Conservation (phyloP, 2,329 filamentous ascomycete genomes). For the Davidsoniella virescens region DNA sequence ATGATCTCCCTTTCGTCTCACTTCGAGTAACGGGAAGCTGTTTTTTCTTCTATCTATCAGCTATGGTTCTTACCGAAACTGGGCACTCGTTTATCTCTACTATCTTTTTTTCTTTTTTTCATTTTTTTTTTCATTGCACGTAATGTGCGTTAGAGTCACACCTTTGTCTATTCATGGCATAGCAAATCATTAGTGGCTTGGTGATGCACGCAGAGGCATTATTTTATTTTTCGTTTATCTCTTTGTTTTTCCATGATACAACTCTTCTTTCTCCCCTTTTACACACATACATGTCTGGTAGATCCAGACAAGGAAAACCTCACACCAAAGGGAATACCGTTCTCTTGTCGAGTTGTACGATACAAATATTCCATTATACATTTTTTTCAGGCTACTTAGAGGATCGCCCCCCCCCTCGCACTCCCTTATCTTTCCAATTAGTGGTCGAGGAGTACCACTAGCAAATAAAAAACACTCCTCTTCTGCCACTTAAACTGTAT, state of each 20-base stretch:
- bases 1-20: constrained; percentile 7
- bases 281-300: no score
- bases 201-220: neutral
- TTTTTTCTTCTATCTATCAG: neutral
- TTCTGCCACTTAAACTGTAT: neutral
- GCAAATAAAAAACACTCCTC: neutral
- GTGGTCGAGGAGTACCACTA: no score
- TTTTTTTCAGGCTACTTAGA: no score
- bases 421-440: no score
- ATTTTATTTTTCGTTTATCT: neutral
- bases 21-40: constrained; percentile 9
- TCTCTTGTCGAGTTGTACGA: no score
- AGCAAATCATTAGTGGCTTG: no score
- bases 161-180: no score
- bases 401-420: no score
- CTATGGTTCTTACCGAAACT: constrained; percentile 5
- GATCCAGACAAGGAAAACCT: no score
- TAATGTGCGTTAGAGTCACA: neutral
- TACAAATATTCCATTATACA: no score
- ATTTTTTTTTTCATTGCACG: constrained; percentile 5
- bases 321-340: no score
- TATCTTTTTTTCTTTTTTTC: constrained; percentile 7
- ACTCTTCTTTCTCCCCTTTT: neutral
- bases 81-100: constrained; percentile 2
- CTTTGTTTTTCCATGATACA: neutral